Percentiles rank a stretch among this genome's conserved stretches.
phyloP scores from a whole-genome alignment of 345 rosid species.

The Alliaria petiolata region DNA sequence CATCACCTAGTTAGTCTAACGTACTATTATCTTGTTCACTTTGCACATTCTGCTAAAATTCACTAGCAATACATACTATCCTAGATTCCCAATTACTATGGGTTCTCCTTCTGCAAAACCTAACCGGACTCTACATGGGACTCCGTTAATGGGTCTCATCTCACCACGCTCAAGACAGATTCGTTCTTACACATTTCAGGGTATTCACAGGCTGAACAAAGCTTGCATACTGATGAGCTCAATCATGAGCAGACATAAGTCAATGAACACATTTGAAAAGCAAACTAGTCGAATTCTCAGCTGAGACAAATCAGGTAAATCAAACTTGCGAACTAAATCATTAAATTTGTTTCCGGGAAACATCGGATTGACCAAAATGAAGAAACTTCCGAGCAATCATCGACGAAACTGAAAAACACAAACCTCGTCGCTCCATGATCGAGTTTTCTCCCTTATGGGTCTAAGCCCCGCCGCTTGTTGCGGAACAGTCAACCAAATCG shows the following conservation, averaged over 20 bases:
- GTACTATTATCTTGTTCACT: background rate
- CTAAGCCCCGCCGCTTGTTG: constrained; percentile 63
- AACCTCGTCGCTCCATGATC: constrained; percentile 96
- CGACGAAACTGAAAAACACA: constrained; percentile 12
- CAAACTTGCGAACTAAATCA: background rate
- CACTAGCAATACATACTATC: constrained; percentile 1
- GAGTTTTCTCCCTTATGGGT: constrained; percentile 84
- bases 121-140: no score
- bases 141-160: no score
- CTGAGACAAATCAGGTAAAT: background rate
- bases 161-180: background rate
- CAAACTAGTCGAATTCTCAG: background rate
- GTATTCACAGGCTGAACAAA: background rate
- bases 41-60: background rate
- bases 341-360: background rate
- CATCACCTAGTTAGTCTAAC: background rate
- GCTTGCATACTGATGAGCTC: background rate
- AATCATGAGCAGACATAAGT: background rate
- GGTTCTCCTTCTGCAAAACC: background rate
- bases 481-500: constrained; percentile 47
- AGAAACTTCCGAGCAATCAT: constrained; percentile 1
- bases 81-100: background rate
- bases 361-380: background rate
- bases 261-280: constrained; percentile 7
- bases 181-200: background rate